Conservation (phyloP, 257 asterid species). For the Jaltomata sinuosa region DNA sequence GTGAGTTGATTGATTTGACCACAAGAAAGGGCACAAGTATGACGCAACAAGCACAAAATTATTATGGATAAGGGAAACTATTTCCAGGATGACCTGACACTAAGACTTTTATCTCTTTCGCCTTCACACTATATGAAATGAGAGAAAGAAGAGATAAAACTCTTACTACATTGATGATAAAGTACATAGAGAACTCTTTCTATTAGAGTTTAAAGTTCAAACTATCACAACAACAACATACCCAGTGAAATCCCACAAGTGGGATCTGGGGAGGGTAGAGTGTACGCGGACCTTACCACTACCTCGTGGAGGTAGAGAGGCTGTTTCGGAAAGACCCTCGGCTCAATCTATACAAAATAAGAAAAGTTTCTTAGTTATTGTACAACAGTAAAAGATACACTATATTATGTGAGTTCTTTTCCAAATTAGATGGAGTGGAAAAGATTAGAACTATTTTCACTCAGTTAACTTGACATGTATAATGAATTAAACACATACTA, state of each 20-base stretch:
- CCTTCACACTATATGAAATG: not conserved
- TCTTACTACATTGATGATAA: not conserved
- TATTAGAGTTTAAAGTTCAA: not conserved
- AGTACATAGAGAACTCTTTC: not conserved
- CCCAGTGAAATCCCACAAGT: too few species aligned
- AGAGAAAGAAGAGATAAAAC: not conserved
- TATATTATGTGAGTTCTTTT: not conserved
- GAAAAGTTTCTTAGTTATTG: not conserved
- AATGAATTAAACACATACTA: not conserved
- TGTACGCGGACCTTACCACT: too few species aligned
- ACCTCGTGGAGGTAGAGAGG: too few species aligned
- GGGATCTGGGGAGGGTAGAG: too few species aligned
- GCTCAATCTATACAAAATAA: not conserved
- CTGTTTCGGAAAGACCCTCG: too few species aligned
- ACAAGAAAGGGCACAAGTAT: not conserved
- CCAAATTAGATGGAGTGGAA: not conserved
- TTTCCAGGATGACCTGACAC: not conserved
- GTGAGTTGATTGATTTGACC: not conserved
- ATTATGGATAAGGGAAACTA: not conserved
- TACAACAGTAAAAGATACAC: not conserved
- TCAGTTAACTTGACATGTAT: not conserved
- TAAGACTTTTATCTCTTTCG: not conserved
- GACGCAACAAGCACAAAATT: not conserved
- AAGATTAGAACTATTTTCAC: not conserved
- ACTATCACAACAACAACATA: too few species aligned